Evolutionary conservation across 1,284 basidiomycete species (phyloP).

Genomic region (Cryptococcus sp.): DNA sequence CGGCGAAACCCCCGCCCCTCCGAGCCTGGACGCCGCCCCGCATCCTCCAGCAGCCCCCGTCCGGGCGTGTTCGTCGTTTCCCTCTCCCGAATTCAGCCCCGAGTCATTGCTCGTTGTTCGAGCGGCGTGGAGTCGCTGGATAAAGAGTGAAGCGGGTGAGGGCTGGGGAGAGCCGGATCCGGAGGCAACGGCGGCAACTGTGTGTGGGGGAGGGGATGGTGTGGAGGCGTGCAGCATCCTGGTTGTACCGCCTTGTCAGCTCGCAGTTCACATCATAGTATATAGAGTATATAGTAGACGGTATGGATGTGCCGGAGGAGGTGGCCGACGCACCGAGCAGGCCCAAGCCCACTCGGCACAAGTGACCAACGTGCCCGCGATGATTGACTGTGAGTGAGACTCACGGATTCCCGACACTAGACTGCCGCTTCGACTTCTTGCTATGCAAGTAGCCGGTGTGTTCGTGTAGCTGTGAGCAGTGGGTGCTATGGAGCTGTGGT

Average conservation of each 20-base stretch:
- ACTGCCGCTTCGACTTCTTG: too few relatives aligned
- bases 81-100: not conserved
- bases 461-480: too few relatives aligned
- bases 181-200: constrained; percentile 19
- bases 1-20: not conserved
- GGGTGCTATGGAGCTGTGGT: too few relatives aligned
- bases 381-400: too few relatives aligned
- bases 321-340: too few relatives aligned
- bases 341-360: too few relatives aligned
- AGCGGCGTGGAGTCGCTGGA: constrained; percentile 14
- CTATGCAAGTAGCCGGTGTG: too few relatives aligned
- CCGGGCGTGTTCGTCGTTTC: not conserved
- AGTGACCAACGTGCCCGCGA: too few relatives aligned
- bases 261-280: constrained; percentile 9
- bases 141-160: constrained; percentile 19
- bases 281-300: too few relatives aligned
- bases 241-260: not conserved
- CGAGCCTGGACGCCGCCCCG: not conserved
- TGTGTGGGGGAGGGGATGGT: not conserved
- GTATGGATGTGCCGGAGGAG: not conserved
- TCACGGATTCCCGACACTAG: too few relatives aligned
- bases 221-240: constrained; percentile 39
- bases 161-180: constrained; percentile 43
- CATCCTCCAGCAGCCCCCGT: not conserved
- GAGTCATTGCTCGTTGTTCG: constrained; percentile 12